A percentile compares a stretch with the other conserved stretches of the same genome.
phyloP scores from a whole-genome alignment of 768 basidiomycete genomes.

The Phylloporus sp. region DNA sequence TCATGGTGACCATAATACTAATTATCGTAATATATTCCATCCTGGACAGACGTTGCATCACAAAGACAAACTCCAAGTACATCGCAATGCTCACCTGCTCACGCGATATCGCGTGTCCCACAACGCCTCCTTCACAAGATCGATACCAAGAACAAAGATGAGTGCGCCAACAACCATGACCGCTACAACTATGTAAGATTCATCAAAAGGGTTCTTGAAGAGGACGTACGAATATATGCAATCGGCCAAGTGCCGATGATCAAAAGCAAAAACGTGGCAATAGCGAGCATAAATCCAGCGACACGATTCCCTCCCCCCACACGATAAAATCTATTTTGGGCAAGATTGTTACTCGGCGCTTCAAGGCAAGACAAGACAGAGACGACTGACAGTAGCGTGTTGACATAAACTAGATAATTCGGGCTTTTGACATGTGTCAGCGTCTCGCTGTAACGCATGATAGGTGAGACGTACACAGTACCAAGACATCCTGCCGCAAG shows the following conservation, averaged over 20 bases:
- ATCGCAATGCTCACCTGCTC: conserved; percentile 48
- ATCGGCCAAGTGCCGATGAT: conserved; percentile 85
- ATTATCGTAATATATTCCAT: conserved; percentile 78
- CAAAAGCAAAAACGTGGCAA: conserved; percentile 65
- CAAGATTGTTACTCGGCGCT: background rate
- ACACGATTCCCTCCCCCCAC: conserved; percentile 84
- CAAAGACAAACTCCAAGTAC: background rate
- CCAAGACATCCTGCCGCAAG: conserved; percentile 74
- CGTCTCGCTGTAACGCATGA: background rate
- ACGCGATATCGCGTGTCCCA: conserved; percentile 94
- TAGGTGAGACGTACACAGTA: conserved; percentile 55
- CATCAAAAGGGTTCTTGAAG: background rate
- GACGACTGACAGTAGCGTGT: conserved; percentile 63
- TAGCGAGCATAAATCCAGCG: conserved; percentile 80
- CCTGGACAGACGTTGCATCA: conserved; percentile 32
- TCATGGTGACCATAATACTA: conserved; percentile 90
- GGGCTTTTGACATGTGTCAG: conserved; percentile 42
- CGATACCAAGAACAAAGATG: conserved; percentile 92
- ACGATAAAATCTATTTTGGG: conserved; percentile 67
- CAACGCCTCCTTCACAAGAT: conserved; percentile 90
- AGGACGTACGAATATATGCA: conserved; percentile 77
- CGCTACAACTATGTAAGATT: conserved; percentile 40
- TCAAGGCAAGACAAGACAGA: background rate
- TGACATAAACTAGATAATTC: conserved; percentile 85
- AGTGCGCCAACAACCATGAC: conserved; percentile 88